These are phyloP conservation scores for Apiotrichum akiyoshidainum DNA, from an alignment of 1,284 basidiomycete species.

Conservation along the genomic window DNA sequence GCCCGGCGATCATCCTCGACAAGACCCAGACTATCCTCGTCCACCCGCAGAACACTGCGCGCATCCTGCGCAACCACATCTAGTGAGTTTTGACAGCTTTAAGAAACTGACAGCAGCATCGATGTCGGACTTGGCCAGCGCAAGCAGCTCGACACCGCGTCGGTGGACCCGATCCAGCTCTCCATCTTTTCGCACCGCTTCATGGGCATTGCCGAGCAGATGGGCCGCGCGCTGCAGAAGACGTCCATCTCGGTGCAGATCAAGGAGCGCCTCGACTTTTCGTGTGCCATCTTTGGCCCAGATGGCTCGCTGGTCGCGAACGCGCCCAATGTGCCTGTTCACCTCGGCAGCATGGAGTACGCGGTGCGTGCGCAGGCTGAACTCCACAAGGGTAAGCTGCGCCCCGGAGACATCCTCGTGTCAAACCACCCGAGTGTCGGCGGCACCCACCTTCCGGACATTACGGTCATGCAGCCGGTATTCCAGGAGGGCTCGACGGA, in stretches of 20 bases:
- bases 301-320: constrained; percentile 55
- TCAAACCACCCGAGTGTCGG: constrained; percentile 55
- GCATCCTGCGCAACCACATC: constrained; percentile 31
- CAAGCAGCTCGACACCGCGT: too few relatives aligned
- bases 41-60: constrained; percentile 29
- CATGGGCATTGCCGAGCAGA: constrained; percentile 53
- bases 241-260: constrained; percentile 51
- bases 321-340: constrained; percentile 49
- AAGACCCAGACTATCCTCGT: constrained; percentile 46
- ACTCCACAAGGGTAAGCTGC: constrained; percentile 31
- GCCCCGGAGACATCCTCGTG: constrained; percentile 53
- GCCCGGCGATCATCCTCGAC: constrained; percentile 43
- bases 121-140: constrained; percentile 27
- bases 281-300: constrained; percentile 52
- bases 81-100: constrained; percentile 3
- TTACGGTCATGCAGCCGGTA: constrained; percentile 49
- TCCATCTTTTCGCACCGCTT: constrained; percentile 56
- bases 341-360: constrained; percentile 43
- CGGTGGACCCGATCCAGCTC: constrained; percentile 54
- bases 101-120: constrained; percentile 10
- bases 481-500: constrained; percentile 27
- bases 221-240: constrained; percentile 55
- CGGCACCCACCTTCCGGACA: constrained; percentile 54
- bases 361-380: constrained; percentile 38
- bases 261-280: constrained; percentile 47